Evolutionary conservation across 176 grass and related monocot species (phyloP), one percentile per base, ranked within the genome.

Genomic region (Saccharum spontaneum): DNA sequence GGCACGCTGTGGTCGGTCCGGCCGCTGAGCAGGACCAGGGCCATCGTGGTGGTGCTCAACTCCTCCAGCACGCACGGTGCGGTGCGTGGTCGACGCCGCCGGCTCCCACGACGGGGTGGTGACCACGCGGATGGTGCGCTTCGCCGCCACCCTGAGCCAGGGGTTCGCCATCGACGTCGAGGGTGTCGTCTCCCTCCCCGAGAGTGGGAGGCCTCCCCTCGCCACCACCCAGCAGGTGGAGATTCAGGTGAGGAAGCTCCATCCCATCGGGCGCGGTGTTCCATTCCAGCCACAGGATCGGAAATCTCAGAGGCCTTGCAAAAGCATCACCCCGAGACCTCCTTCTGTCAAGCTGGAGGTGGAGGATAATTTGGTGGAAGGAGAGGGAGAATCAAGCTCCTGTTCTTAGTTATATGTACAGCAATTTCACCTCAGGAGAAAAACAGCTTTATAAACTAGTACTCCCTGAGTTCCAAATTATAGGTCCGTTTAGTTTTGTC

Each of bases 101-200:
- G 33, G 17, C 7, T 22, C 67, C 67, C 34, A 37, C 13, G 43
- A 75, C 8, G 49, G 55, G 4, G 71, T 41, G 82, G 40, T 83
- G 3, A 84, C 59, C 71, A 75, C 28, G 30, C 40, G 59, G 55
- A 75, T 63, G 69, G 82, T 75, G 82, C 71, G 20, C 71, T 84
- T 84, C 28, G 59, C 71, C 4, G 28, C 41, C 28, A 84, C 82
- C 12, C 4, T 75, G 28, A 24, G 15, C 4, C 41, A 4, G 16
- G 59, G 20, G 11, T 50, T 20, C 16, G 18, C 7, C 24, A 33
- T 83, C 33, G 80, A 82, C 11, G 50, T 82, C 0, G 68, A 82
- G 37, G 67, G 67, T 10, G 37, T 71, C 7, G 80, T 82, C 23
- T 20, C 16, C 15, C 8, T 33, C 3, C 33, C 33, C 33, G 33